These are phyloP conservation scores for Stromatinia cepivora DNA, from an alignment of 2,329 filamentous ascomycete species.

Conservation along the genomic window DNA sequence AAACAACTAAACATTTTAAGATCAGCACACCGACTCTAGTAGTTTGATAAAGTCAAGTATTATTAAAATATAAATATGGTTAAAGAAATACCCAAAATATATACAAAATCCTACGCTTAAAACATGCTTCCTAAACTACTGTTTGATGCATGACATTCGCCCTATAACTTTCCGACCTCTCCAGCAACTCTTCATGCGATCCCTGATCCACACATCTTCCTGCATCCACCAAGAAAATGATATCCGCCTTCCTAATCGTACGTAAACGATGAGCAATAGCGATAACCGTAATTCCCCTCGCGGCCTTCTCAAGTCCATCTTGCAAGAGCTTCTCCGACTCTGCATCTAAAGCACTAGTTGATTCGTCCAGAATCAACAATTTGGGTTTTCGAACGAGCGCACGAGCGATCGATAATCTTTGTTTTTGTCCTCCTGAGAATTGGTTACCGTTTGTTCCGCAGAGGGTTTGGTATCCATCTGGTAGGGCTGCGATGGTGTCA, in stretches of 20 bases:
- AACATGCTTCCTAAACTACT: constrained; percentile 57
- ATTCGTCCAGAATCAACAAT: constrained; percentile 77
- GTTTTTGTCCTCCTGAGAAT: constrained; percentile 76
- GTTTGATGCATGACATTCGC: constrained; percentile 44
- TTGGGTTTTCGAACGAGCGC: constrained; percentile 71
- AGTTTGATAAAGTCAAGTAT: not conserved
- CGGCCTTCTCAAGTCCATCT: constrained; percentile 61
- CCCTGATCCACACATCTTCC: constrained; percentile 54
- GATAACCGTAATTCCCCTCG: constrained; percentile 55
- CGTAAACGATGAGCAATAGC: constrained; percentile 59
- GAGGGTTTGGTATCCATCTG: constrained; percentile 65
- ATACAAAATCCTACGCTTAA: constrained; percentile 29
- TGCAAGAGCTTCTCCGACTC: constrained; percentile 67
- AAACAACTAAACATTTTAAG: not conserved
- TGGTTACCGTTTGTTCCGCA: constrained; percentile 69
- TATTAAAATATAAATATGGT: not conserved
- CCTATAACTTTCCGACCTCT: constrained; percentile 51
- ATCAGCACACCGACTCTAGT: not conserved
- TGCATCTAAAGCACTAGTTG: constrained; percentile 74
- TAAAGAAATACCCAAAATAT: not conserved
- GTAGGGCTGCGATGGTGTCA: constrained; percentile 62
- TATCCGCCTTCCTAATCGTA: constrained; percentile 57
- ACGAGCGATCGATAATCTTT: constrained; percentile 75
- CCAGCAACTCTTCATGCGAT: constrained; percentile 55
- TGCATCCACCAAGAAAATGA: constrained; percentile 58